Conservation (phyloP, 1,284 basidiomycete genomes). For the Thelephora terrestris region DNA sequence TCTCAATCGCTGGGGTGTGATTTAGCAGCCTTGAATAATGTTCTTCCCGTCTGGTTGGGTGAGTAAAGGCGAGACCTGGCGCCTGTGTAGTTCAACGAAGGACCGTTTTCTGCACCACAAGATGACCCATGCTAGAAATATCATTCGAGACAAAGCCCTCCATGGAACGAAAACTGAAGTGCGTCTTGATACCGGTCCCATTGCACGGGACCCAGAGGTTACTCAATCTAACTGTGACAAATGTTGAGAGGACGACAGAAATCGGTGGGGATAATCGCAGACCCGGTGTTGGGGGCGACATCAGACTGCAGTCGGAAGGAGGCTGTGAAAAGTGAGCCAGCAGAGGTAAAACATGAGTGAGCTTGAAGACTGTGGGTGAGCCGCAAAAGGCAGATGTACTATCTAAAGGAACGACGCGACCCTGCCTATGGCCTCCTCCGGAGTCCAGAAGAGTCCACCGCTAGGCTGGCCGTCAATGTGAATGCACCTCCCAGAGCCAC, state of each 20-base stretch:
- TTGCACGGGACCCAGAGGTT: constrained; percentile 96
- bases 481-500: constrained; percentile 62
- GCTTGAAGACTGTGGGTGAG: constrained; percentile 65
- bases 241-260: constrained; percentile 7
- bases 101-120: constrained; percentile 69
- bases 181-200: constrained; percentile 86
- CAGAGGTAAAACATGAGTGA: constrained; percentile 8
- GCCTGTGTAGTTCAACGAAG: constrained; percentile 97
- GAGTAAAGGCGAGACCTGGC: constrained; percentile 96
- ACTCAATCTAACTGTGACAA: constrained; percentile 47
- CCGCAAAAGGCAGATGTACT: constrained; percentile 62
- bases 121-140: constrained; percentile 74
- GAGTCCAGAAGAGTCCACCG: constrained; percentile 74
- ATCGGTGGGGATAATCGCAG: constrained; percentile 6
- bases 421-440: constrained; percentile 64
- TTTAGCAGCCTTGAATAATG: no score
- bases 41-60: no score
- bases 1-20: no score
- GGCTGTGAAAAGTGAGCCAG: background rate
- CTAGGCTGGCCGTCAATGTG: constrained; percentile 38
- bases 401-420: constrained; percentile 83
- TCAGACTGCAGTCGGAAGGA: constrained; percentile 45
- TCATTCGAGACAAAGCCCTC: constrained; percentile 94
- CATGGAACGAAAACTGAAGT: constrained; percentile 95
- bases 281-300: constrained; percentile 84